Conservation (phyloP, 257 asterid species). For the Solanum virginianum region DNA sequence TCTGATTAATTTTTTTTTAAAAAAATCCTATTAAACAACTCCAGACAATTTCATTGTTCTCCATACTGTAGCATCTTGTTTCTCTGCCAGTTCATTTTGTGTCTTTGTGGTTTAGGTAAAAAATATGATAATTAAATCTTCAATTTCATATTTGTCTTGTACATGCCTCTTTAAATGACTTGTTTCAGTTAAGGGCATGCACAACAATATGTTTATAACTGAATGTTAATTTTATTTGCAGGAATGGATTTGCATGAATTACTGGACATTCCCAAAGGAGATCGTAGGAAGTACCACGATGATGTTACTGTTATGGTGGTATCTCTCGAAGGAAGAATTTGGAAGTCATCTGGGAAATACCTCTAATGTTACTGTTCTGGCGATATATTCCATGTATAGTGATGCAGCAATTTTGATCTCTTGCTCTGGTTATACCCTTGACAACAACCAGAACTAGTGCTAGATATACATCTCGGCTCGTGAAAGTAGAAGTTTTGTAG, state of each 20-base stretch:
- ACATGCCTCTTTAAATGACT: neutral
- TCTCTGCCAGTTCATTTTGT: neutral
- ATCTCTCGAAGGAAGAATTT: conserved; percentile 15
- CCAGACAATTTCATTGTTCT: neutral
- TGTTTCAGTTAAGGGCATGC: neutral
- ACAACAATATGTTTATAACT: neutral
- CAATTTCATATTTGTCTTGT: neutral
- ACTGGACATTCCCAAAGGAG: conserved; percentile 15
- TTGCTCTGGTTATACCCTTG: neutral
- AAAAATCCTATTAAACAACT: neutral
- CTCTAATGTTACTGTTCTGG: neutral
- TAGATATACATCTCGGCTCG: neutral
- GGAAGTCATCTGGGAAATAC: conserved; percentile 12
- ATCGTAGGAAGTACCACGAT: conserved; percentile 13
- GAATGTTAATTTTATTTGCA: neutral
- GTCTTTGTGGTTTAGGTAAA: neutral
- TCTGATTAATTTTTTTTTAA: neutral
- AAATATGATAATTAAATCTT: neutral
- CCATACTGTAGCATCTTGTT: neutral
- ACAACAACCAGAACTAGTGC: neutral
- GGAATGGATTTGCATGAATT: conserved; percentile 17
- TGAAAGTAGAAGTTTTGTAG: conserved; percentile 4
- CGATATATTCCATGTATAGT: neutral
- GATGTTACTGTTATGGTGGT: conserved; percentile 16
- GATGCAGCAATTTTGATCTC: neutral